Base-by-base conservation (phyloP, 2,329 filamentous ascomycete species). In the Fusarium pseudoanthophilum region DNA sequence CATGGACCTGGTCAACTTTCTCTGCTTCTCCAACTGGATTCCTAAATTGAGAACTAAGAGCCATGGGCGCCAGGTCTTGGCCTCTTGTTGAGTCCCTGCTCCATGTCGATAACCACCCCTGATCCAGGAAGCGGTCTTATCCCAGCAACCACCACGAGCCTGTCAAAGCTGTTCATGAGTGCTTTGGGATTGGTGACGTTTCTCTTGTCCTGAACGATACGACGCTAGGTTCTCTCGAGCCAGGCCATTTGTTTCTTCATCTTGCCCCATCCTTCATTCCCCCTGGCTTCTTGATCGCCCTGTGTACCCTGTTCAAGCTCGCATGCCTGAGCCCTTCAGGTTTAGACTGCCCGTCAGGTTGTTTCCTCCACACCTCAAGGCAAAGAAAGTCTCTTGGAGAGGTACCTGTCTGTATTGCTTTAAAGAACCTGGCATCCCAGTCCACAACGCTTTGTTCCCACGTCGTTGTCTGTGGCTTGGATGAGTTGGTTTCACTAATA, bases 201-300 rank as follows among this genome's bases (percentile, higher is more conserved):
- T 77, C 72, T 76, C 69, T 67, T 66, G 66, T 72, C 72, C 73
- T 75, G 70, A 74, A 75, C 61, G 64, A 75, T 75, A 71, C 70
- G 49, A 74, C 59, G 63, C 71, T 65, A 68, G 59, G 64, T 75
- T 65, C 71, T 68, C 69, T 69, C 66, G 55, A 71, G 75, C 67
- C 65, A 71, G 74, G 57, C 67, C 60, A 72, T 76, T 76, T 78
- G 74, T 77, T 78, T 78, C 75, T 75, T 77, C 76, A 77, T 69
- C 69, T 78, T 71, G 66, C 61, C 74, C 63, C 67, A 55, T 71
- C 62, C 56, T 61, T 68, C 49, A 66, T 64, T 67, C 69, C 71
- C 72, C 77, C 74, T 77, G 74, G 71, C 64, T 75, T 68, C 63
- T 70, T 79, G 78, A 79, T 79, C 78, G 77, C 72, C 78, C 73